Evolutionary conservation across 257 asterid species (phyloP), one percentile per base, ranked within the genome.

Genomic region (Ilex asprella): DNA sequence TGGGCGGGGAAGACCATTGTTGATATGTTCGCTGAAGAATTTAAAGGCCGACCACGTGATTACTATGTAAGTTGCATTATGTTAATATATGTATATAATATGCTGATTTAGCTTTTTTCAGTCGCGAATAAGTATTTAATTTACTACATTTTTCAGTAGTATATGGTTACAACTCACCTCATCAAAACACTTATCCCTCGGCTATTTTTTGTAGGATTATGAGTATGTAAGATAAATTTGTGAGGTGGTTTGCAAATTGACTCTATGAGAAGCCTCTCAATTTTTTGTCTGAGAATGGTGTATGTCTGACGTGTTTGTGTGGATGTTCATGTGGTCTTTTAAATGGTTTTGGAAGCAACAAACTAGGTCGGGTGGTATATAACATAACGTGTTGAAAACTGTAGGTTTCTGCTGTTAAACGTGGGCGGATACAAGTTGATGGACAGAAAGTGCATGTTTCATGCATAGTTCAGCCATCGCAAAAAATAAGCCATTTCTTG

Each of bases 1-100:
- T 89, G 97, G 99, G 86, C 82, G 2, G 97, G 91, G 72, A 89
- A 89, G 82, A 89, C 86, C 12, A 78, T 93, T 74, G 96, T 89
- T 15, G 97, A 89, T 80, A 84, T 93, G 62, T 93, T 93, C 66
- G 56, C 95, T 15, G 96, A 93, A 53, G 97, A 93, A 63, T 93
- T 93, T 61, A 89, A 81, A 75, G 99, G 97, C 50, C 79, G 96
- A 35, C 60, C 77, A 63, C 94, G 86, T 10, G 92, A 89, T 70
- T 93, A 93, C 64, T 93, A 93, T 79, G 99, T 93, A 76, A 39
- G 88, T 64, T 10, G 30, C 3, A 21, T 10, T 53, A 3, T n/a
- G 27, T 2, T 53, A 53, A 21, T 53, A 15, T 21, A 5, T 21
- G 9, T 53, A 4, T 53, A 21, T 53, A 3, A 2, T 53, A 8